Base-by-base conservation (phyloP, 2,329 filamentous ascomycete genomes). In the Fusarium continuum region DNA sequence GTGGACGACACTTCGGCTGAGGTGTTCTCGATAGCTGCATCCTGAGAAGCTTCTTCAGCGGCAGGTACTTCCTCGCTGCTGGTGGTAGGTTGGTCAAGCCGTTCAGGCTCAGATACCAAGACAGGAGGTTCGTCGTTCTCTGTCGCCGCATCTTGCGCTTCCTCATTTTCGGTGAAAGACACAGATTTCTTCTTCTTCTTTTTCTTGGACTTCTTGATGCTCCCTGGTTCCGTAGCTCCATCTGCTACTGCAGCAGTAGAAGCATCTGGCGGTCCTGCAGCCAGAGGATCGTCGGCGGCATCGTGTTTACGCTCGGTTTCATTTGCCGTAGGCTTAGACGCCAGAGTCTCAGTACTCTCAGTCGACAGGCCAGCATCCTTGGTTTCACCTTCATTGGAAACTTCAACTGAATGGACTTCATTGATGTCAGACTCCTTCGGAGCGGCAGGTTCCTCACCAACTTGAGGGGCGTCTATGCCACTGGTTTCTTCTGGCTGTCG, bases 131-230 rank as follows among this genome's bases (percentile, higher is more conserved):
- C 66, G 32, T 35, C 32, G 10, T 25, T 52, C 34, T 70, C 64
- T 17, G 36, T 23, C 11, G 41, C 20, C 8, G 16, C 6, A 9
- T 61, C 49, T 23, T 59, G 63, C 17, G 41, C 16, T 17, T 49
- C 28, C 4, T 52, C 61, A 10, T 51, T 39, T 38, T 71, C 64
- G 14, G 38, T 32, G n/a, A 64, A 55, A 29, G 60, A 54, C 11
- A 59, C 61, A 25, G 69, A 64, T 45, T 70, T 70, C 46, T 68
- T 69, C 67, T 75, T 74, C 61, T 76, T 75, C 44, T 71, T 72
- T 49, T 69, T 73, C 63, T 69, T 72, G 8, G 61, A 61, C 44
- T 71, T 73, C 55, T 70, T 73, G 48, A 51, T 62, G 31, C 43
- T 64, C 20, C 23, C 22, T n/a, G 55, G 34, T 13, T 49, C 58